Evolutionary conservation across 345 rosid genomes (phyloP).

Genomic region (Eucalyptus globulus): DNA sequence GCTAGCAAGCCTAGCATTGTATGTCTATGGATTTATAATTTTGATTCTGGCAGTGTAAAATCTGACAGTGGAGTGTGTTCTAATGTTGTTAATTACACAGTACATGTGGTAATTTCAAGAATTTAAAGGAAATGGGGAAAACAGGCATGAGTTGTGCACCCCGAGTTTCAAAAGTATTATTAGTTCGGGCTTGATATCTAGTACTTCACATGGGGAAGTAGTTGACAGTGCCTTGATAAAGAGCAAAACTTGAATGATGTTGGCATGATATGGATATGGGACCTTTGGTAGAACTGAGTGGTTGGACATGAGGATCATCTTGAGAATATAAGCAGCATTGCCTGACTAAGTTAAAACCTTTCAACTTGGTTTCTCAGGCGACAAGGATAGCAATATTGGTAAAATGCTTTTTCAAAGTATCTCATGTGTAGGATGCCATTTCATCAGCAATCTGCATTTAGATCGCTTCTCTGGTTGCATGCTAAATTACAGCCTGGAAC

Average conservation of each 20-base stretch:
- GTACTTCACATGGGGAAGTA: not conserved
- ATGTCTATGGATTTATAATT: not conserved
- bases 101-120: not conserved
- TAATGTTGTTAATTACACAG: not conserved
- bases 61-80: not conserved
- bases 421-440: not conserved
- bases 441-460: not conserved
- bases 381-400: not conserved
- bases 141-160: not conserved
- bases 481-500: not conserved
- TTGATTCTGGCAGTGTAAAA: not conserved
- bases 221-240: not conserved
- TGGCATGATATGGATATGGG: not conserved
- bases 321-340: not conserved
- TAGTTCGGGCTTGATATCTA: not conserved
- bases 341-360: not conserved
- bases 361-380: not conserved
- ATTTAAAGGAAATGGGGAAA: not conserved
- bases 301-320: not conserved
- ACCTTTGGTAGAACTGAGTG: not conserved
- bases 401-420: not conserved
- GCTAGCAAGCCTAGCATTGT: not conserved
- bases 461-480: not conserved
- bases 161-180: not conserved
- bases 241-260: not conserved